phyloP scores from a whole-genome alignment of 208 protist genomes.

The Crithidia bombi region DNA sequence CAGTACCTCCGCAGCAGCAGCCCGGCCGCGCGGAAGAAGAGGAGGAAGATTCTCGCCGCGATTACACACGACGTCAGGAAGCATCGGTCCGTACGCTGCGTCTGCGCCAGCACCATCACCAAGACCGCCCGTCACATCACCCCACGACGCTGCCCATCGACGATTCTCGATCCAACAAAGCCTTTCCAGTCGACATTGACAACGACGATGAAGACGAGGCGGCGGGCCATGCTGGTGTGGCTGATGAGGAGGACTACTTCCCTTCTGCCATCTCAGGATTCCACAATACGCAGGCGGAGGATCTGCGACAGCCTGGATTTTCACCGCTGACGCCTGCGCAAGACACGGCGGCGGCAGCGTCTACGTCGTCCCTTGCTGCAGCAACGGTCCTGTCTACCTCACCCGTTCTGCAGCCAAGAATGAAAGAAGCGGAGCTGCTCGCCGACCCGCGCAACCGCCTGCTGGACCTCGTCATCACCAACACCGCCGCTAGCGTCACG shows the following conservation, averaged over 20 bases:
- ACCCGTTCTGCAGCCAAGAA: conserved; percentile 4
- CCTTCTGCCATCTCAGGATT: neutral
- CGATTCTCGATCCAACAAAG: neutral
- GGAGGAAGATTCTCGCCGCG: neutral
- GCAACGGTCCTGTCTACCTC: neutral
- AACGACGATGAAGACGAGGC: too few species aligned
- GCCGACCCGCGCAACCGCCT: conserved; percentile 63
- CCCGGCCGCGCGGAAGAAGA: too few species aligned
- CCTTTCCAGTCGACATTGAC: neutral
- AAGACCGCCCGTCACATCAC: neutral
- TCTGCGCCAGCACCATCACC: neutral
- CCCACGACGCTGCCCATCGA: neutral
- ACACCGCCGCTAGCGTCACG: conserved; percentile 46
- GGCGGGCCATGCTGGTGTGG: neutral
- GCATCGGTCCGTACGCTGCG: neutral
- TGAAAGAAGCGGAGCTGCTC: conserved; percentile 19
- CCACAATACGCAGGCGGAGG: neutral
- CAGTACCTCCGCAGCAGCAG: too few species aligned
- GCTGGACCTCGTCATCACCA: conserved; percentile 64
- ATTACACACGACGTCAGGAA: neutral
- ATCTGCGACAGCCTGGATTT: neutral
- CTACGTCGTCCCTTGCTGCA: neutral
- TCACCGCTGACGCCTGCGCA: neutral
- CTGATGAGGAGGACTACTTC: conserved; percentile 2
- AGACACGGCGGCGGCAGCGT: neutral